A percentile compares a stretch with the other conserved stretches of the same genome.
Conservation (phyloP, 257 asterid genomes). For the Lavandula angustifolia region DNA sequence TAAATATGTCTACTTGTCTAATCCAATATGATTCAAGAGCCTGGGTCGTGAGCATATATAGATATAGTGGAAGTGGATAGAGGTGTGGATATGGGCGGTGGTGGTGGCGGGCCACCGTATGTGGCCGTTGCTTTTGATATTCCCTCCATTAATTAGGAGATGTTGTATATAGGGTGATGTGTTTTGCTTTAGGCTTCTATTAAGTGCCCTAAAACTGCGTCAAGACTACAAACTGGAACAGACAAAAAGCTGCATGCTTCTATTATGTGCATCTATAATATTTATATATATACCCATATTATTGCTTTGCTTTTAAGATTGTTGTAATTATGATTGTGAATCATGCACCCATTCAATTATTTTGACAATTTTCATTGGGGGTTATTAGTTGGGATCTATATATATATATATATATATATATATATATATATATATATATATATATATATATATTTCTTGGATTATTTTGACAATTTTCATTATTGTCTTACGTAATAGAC, state of each 20-base stretch:
- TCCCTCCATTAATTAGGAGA: conserved; percentile 7
- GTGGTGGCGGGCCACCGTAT: conserved; percentile 37
- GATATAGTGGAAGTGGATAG: background rate
- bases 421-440: too few species aligned
- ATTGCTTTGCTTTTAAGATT: conserved; percentile 33
- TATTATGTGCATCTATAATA: background rate
- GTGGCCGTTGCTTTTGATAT: conserved; percentile 16
- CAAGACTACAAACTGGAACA: conserved; percentile 16
- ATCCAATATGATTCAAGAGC: too few species aligned
- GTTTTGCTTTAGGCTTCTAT: background rate
- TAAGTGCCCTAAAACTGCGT: conserved; percentile 25
- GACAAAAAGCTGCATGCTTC: conserved; percentile 32
- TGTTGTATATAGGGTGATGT: conserved; percentile 1
- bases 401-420: too few species aligned
- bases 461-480: too few species aligned
- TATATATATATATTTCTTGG: too few species aligned
- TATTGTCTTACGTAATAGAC: too few species aligned
- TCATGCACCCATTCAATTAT: background rate
- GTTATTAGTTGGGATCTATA: too few species aligned
- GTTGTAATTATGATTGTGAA: background rate
- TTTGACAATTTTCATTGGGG: background rate
- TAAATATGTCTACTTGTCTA: too few species aligned
- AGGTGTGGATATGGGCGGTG: conserved; percentile 32
- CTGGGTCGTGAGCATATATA: too few species aligned
- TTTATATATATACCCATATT: background rate